A percentile compares a stretch with the other conserved stretches of the same genome.
phyloP scores from a whole-genome alignment of 192 early-diverging fungal species.

The Coemansia sp. region DNA sequence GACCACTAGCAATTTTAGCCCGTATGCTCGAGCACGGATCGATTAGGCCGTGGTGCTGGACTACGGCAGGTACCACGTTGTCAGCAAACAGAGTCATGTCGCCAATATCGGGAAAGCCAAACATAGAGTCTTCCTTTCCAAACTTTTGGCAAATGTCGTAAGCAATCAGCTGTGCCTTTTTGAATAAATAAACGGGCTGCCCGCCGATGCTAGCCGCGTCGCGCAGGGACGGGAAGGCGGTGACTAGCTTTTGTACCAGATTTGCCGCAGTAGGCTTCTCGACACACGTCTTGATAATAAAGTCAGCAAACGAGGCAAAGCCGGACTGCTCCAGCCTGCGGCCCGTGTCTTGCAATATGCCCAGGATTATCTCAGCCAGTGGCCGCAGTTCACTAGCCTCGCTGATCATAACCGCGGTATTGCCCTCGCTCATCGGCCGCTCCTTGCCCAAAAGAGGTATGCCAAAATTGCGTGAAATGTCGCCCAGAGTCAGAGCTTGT shows the following conservation, averaged over 20 bases:
- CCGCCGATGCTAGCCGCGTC: conserved; percentile 62
- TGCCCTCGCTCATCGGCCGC: conserved; percentile 46
- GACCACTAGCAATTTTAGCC: conserved; percentile 47
- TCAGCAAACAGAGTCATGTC: conserved; percentile 74
- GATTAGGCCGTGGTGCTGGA: conserved; percentile 61
- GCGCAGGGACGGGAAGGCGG: conserved; percentile 69
- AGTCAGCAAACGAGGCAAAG: conserved; percentile 67
- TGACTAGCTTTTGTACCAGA: conserved; percentile 63
- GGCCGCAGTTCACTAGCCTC: conserved; percentile 63
- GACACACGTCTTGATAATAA: conserved; percentile 67
- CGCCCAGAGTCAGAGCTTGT: conserved; percentile 61
- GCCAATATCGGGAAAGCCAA: conserved; percentile 68
- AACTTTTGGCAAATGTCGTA: conserved; percentile 67
- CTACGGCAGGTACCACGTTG: conserved; percentile 72
- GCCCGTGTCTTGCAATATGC: conserved; percentile 72
- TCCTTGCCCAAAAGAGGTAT: conserved; percentile 73
- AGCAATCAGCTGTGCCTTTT: conserved; percentile 74
- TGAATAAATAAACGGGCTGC: conserved; percentile 68
- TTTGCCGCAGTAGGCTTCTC: conserved; percentile 55
- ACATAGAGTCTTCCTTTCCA: conserved; percentile 54
- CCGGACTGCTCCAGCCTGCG: conserved; percentile 61
- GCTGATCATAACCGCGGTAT: conserved; percentile 62
- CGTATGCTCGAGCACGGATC: conserved; percentile 49
- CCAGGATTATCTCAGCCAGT: conserved; percentile 66
- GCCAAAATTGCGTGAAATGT: conserved; percentile 69